Conservation (phyloP, 129 eudicot genomes). For the Arctium lappa region DNA sequence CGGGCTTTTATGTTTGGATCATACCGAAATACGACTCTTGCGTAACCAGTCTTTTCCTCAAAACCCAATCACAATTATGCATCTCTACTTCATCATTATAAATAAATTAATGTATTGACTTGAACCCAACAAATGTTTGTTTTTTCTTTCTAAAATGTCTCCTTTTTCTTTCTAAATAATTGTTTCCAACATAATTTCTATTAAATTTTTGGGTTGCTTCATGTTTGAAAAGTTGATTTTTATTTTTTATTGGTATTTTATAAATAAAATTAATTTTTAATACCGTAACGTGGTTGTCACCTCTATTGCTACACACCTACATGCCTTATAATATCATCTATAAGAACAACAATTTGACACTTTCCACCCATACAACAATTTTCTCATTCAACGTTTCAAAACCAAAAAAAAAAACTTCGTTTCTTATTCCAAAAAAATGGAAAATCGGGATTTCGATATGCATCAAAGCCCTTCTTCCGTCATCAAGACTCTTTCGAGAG, state of each 20-base stretch:
- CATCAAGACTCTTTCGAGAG: conserved; percentile 46
- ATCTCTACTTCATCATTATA: neutral
- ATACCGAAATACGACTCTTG: neutral
- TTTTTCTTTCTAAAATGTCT: neutral
- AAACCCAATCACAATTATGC: neutral
- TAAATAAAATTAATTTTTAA: conserved; percentile 16
- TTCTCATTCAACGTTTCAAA: conserved; percentile 1
- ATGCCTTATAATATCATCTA: conserved; percentile 13
- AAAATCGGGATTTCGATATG: conserved; percentile 22
- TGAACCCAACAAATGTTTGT: neutral
- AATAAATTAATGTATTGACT: neutral
- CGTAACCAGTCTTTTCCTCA: neutral
- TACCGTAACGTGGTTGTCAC: conserved; percentile 44
- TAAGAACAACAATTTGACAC: conserved; percentile 23
- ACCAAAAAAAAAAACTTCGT: neutral
- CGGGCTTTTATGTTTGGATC: neutral
- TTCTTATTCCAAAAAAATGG: conserved; percentile 2
- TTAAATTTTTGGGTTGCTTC: conserved; percentile 4
- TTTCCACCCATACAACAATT: neutral
- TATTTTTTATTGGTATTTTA: neutral
- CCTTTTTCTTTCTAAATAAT: neutral
- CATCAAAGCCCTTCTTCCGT: conserved; percentile 35
- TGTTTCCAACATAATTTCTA: conserved; percentile 6
- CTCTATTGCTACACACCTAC: conserved; percentile 16
- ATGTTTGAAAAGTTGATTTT: conserved; percentile 18